A percentile compares a stretch with the other conserved stretches of the same genome.
Evolutionary conservation across 768 basidiomycete species (phyloP).

Genomic region (Myochromella boudieri): DNA sequence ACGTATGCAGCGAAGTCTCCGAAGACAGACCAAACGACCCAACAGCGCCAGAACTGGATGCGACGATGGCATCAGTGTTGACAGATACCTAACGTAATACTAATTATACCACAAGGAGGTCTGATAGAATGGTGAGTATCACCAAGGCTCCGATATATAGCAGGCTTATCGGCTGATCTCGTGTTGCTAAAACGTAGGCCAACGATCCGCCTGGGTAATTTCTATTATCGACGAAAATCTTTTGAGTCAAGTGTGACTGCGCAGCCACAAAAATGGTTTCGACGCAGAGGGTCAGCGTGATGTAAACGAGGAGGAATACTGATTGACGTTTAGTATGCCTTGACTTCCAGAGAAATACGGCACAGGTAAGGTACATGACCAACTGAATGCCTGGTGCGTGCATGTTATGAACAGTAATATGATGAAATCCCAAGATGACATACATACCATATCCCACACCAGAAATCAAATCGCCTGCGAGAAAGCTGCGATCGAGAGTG

Average conservation of each 20-base stretch:
- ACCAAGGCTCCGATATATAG: conserved; percentile 33
- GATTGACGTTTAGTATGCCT: conserved; percentile 19
- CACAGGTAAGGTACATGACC: conserved; percentile 28
- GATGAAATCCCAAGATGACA: too few relatives aligned
- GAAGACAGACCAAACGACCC: conserved; percentile 40
- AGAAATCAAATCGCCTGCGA: conserved; percentile 34
- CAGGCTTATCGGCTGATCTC: conserved; percentile 32
- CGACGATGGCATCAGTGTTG: not conserved
- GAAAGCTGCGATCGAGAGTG: conserved; percentile 32
- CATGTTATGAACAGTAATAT: not conserved
- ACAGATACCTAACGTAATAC: not conserved
- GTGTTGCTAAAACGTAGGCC: conserved; percentile 32
- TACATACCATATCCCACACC: conserved; percentile 33
- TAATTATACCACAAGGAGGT: conserved; percentile 41
- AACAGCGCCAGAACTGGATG: conserved; percentile 43
- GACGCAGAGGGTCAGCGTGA: conserved; percentile 28
- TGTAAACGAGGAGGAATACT: conserved; percentile 30
- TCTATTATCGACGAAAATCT: conserved; percentile 34
- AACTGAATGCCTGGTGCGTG: conserved; percentile 28
- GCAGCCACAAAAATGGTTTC: conserved; percentile 33
- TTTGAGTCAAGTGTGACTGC: conserved; percentile 34
- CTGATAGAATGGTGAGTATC: conserved; percentile 34
- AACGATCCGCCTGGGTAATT: conserved; percentile 33
- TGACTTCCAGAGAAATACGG: conserved; percentile 31
- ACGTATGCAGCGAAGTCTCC: conserved; percentile 27